A percentile compares a stretch with the other conserved stretches of the same genome.
Conservation (phyloP, 2,329 filamentous ascomycete genomes). For the Beauveria bassiana region DNA sequence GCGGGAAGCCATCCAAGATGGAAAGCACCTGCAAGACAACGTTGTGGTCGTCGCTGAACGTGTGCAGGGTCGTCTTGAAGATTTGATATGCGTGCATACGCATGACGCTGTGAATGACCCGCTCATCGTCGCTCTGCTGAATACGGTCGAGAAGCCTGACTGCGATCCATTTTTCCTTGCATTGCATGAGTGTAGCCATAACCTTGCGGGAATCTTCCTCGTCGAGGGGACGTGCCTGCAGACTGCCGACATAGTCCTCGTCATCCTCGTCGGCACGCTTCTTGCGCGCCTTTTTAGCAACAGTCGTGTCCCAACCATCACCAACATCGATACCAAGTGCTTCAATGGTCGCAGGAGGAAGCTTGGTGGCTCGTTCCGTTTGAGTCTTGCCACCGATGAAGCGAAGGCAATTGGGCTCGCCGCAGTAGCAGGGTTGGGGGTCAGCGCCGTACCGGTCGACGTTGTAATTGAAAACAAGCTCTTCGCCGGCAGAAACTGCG, state of each 20-base stretch:
- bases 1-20: constrained; percentile 80
- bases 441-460: constrained; percentile 96
- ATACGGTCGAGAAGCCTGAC: constrained; percentile 90
- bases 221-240: constrained; percentile 70
- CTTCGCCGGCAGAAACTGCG: constrained; percentile 77
- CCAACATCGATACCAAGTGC: constrained; percentile 90
- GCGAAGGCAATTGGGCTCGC: constrained; percentile 86
- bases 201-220: constrained; percentile 85
- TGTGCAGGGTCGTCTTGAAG: constrained; percentile 74
- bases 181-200: constrained; percentile 94
- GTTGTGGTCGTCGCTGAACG: constrained; percentile 84
- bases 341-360: constrained; percentile 83
- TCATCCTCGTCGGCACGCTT: constrained; percentile 89
- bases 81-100: constrained; percentile 98
- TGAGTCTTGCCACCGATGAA: constrained; percentile 98
- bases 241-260: constrained; percentile 89
- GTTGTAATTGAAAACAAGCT: constrained; percentile 98
- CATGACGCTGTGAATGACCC: constrained; percentile 79
- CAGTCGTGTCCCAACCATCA: constrained; percentile 84
- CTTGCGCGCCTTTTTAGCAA: constrained; percentile 84
- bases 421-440: constrained; percentile 94
- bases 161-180: constrained; percentile 98
- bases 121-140: constrained; percentile 77
- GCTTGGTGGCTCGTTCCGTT: constrained; percentile 87
- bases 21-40: constrained; percentile 83